phyloP scores from a whole-genome alignment of 106 monocot genomes.

The Phalaenopsis equestris region DNA sequence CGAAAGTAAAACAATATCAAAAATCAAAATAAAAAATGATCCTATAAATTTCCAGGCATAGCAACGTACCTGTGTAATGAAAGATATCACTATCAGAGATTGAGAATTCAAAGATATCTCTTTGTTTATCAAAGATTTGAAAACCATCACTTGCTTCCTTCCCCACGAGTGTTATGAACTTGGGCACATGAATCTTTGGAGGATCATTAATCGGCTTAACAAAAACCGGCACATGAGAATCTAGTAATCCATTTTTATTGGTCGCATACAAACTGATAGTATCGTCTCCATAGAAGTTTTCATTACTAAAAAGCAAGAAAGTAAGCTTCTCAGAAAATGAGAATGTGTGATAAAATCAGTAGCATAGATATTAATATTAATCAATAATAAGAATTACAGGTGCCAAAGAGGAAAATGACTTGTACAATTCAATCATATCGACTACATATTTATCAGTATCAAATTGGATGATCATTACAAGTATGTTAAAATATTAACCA shows the following conservation, averaged over 20 bases:
- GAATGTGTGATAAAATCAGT: background rate
- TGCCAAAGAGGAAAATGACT: background rate
- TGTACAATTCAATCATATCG: background rate
- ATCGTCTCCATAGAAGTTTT: conserved; percentile 81
- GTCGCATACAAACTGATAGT: conserved; percentile 48
- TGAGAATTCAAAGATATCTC: conserved; percentile 45
- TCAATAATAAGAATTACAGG: background rate
- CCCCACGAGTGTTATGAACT: conserved; percentile 41
- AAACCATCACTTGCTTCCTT: conserved; percentile 35
- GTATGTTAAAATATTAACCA: background rate
- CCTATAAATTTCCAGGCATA: background rate
- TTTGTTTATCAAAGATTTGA: conserved; percentile 58
- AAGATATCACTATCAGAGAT: conserved; percentile 57
- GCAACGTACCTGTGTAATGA: conserved; percentile 56
- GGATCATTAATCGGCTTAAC: conserved; percentile 83
- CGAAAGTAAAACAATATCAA: too few relatives aligned
- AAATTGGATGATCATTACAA: background rate
- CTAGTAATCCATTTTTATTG: conserved; percentile 64
- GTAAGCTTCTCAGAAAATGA: background rate
- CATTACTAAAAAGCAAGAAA: conserved; percentile 44
- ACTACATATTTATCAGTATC: background rate
- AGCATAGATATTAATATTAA: background rate
- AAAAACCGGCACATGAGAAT: conserved; percentile 56
- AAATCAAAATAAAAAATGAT: too few relatives aligned
- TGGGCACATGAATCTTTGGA: conserved; percentile 56